A percentile compares a stretch with the other conserved stretches of the same genome.
phyloP scores from a whole-genome alignment of 2,329 filamentous ascomycete genomes.

The Alternaria brassicicola region DNA sequence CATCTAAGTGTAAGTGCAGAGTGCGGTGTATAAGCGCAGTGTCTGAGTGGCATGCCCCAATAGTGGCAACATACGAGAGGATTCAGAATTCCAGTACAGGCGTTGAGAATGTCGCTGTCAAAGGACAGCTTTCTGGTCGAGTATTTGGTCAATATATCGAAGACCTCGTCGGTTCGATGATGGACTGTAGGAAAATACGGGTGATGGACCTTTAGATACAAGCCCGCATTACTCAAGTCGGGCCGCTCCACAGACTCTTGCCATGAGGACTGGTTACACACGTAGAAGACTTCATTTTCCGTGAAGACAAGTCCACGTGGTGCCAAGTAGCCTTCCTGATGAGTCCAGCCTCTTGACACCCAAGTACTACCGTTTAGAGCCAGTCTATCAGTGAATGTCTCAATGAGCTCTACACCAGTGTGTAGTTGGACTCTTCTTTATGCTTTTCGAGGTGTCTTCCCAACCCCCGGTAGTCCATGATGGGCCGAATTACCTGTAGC shows the following conservation, averaged over 20 bases:
- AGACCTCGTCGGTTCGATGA: too few relatives aligned
- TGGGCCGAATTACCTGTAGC: not conserved
- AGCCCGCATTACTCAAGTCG: too few relatives aligned
- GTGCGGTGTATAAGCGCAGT: accelerated
- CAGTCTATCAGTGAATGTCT: too few relatives aligned
- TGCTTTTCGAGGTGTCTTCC: accelerated
- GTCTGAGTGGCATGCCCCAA: not conserved
- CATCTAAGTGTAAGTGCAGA: not conserved
- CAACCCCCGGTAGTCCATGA: not conserved
- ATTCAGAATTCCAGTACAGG: accelerated
- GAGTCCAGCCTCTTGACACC: not conserved
- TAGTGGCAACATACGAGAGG: not conserved
- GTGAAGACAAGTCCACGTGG: not conserved
- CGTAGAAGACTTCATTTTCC: not conserved
- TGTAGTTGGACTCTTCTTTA: accelerated
- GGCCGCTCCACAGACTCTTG: not conserved
- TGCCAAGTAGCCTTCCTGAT: not conserved
- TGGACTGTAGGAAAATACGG: not conserved
- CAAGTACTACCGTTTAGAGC: not conserved
- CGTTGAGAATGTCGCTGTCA: not conserved
- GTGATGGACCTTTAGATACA: not conserved
- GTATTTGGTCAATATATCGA: not conserved
- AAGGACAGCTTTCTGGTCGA: not conserved
- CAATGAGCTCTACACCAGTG: not conserved
- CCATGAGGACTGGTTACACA: not conserved